phyloP scores from a whole-genome alignment of 2,329 filamentous ascomycete species.

The Emmonsia crescens region DNA sequence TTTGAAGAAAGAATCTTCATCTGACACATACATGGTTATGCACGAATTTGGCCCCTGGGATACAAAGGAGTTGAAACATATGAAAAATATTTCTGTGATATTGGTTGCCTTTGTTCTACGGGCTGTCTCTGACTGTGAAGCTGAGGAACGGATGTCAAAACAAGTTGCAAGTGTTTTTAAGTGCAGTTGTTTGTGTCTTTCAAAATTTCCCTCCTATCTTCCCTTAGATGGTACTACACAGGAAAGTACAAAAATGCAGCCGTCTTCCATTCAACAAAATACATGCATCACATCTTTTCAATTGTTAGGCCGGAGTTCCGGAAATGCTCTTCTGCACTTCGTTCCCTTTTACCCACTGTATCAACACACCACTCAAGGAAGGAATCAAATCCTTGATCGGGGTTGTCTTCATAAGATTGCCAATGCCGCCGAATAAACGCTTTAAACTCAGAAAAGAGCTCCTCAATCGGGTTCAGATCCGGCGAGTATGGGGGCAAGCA shows the following conservation, averaged over 20 bases:
- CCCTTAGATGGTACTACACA: no score
- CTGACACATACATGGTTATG: slow-evolving; percentile 3
- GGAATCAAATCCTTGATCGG: slow-evolving; percentile 12
- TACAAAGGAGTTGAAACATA: not conserved
- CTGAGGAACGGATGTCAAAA: not conserved
- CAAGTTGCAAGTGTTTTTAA: no score
- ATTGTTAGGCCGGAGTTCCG: slow-evolving; percentile 13
- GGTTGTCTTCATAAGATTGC: slow-evolving; percentile 14
- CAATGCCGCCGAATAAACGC: slow-evolving; percentile 23
- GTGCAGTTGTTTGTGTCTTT: no score
- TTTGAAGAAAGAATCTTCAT: not conserved
- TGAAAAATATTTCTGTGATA: slow-evolving; percentile 4
- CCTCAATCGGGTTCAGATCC: slow-evolving; percentile 28
- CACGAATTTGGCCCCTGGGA: slow-evolving; percentile 6
- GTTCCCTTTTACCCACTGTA: slow-evolving; percentile 14
- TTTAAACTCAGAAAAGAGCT: slow-evolving; percentile 30
- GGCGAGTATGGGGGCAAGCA: slow-evolving; percentile 28
- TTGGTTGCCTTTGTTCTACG: slow-evolving; percentile 5
- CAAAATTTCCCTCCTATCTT: no score
- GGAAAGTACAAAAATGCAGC: no score
- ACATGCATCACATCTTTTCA: slow-evolving; percentile 3
- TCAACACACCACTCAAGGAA: slow-evolving; percentile 19
- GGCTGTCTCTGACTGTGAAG: slow-evolving; percentile 1
- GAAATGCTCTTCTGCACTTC: slow-evolving; percentile 16
- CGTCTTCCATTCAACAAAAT: no score